A percentile compares a stretch with the other conserved stretches of the same genome.
These are phyloP conservation scores for Calamus simplicifolius DNA, from an alignment of 176 grass and related monocot species.

Conservation along the genomic window DNA sequence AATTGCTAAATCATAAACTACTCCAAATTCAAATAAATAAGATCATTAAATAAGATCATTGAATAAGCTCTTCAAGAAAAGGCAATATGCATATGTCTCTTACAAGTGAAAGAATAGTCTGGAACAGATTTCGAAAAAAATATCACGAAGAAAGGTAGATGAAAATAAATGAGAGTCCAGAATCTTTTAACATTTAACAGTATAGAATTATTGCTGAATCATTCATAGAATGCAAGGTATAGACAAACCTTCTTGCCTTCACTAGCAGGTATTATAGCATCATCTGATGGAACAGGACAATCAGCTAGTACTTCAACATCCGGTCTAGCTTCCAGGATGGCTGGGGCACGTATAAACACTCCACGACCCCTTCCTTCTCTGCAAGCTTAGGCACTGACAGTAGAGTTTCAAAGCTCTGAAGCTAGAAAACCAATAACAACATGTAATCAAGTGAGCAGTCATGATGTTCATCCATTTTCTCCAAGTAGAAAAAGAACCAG, in stretches of 20 bases:
- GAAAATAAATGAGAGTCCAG: no score
- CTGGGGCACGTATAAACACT: constrained; percentile 93
- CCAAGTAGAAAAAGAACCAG: background rate
- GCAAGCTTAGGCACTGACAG: constrained; percentile 76
- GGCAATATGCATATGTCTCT: no score
- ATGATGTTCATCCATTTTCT: background rate
- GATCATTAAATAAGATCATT: no score
- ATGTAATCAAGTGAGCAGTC: background rate
- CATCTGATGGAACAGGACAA: constrained; percentile 55
- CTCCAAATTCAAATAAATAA: no score
- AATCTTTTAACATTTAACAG: no score
- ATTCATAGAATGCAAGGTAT: background rate
- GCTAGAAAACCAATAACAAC: constrained; percentile 46
- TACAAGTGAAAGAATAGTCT: no score
- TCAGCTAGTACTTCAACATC: constrained; percentile 81
- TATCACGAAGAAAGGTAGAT: no score
- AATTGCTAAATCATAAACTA: no score
- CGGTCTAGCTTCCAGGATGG: constrained; percentile 73
- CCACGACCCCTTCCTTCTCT: constrained; percentile 80
- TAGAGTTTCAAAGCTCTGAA: constrained; percentile 88
- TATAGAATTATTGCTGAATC: no score
- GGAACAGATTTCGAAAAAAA: no score
- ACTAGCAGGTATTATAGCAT: constrained; percentile 25
- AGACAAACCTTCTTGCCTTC: constrained; percentile 50
- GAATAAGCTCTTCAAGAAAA: no score